Conservation (phyloP, 1,284 basidiomycete species). For the Pseudomicrostroma phylloplanum region DNA sequence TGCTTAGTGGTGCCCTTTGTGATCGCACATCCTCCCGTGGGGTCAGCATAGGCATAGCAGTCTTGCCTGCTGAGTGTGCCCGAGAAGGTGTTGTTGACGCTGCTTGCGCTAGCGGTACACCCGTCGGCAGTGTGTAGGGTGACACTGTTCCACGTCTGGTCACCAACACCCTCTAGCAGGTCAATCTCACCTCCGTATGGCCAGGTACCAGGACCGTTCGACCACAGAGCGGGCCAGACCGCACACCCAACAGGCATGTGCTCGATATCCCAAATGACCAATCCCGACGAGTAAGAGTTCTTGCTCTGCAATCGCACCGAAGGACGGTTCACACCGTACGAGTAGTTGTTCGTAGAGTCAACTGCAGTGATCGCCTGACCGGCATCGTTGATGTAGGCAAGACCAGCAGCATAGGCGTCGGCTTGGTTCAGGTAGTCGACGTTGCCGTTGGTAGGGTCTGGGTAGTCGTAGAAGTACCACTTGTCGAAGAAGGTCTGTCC, state of each 20-base stretch:
- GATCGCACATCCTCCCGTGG: not conserved
- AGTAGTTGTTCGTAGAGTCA: constrained; percentile 16
- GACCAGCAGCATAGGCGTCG: not conserved
- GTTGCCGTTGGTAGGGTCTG: constrained; percentile 7
- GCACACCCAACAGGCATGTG: constrained; percentile 40
- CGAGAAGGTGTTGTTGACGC: not conserved
- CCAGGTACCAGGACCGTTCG: constrained; percentile 12
- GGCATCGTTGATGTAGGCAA: not conserved
- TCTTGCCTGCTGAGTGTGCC: not conserved
- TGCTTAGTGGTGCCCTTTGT: not conserved
- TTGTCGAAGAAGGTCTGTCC: not conserved
- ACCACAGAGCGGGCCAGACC: constrained; percentile 48
- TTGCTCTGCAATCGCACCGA: constrained; percentile 34
- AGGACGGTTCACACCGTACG: constrained; percentile 9
- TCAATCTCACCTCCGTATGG: constrained; percentile 16
- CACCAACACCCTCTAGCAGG: constrained; percentile 15
- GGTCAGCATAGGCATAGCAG: constrained; percentile 1
- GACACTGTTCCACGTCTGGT: not conserved
- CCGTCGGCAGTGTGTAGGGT: not conserved
- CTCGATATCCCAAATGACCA: constrained; percentile 34
- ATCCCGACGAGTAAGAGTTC: constrained; percentile 30
- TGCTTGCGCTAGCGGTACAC: not conserved
- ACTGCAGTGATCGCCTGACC: constrained; percentile 17
- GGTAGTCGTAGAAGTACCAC: constrained; percentile 5
- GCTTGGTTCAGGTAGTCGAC: constrained; percentile 1